Conservation (phyloP, 305 asterid genomes). For the Salvia sclarea region DNA sequence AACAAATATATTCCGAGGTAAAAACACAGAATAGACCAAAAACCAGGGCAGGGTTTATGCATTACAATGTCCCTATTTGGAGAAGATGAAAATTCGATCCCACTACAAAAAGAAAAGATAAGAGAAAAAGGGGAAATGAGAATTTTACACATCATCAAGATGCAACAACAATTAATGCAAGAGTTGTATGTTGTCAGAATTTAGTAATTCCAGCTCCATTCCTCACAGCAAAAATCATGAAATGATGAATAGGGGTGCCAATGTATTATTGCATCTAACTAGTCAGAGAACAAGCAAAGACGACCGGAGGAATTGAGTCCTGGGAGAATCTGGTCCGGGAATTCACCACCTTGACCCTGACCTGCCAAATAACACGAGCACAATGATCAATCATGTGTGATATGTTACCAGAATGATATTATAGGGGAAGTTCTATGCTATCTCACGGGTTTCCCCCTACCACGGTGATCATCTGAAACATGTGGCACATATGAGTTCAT, state of each 20-base stretch:
- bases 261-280: constrained; percentile 47
- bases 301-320: constrained; percentile 32
- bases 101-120: constrained; percentile 16
- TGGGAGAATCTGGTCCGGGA: constrained; percentile 13
- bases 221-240: constrained; percentile 51
- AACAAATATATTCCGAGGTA: constrained; percentile 3
- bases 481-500: background rate
- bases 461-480: background rate
- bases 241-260: constrained; percentile 36
- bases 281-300: constrained; percentile 41
- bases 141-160: constrained; percentile 49
- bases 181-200: constrained; percentile 35
- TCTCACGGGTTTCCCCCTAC: background rate
- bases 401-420: background rate
- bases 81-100: constrained; percentile 35
- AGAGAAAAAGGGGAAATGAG: constrained; percentile 24
- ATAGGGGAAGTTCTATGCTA: background rate
- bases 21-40: background rate
- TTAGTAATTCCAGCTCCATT: constrained; percentile 44
- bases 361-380: constrained; percentile 57
- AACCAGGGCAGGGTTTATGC: constrained; percentile 13
- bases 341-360: constrained; percentile 69
- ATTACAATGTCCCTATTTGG: constrained; percentile 40
- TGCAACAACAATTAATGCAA: constrained; percentile 40
- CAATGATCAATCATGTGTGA: constrained; percentile 9